A percentile compares a stretch with the other conserved stretches of the same genome.
Evolutionary conservation across 192 early-diverging fungal species (phyloP).

Genomic region (Phlyctochytrium planicorne): DNA sequence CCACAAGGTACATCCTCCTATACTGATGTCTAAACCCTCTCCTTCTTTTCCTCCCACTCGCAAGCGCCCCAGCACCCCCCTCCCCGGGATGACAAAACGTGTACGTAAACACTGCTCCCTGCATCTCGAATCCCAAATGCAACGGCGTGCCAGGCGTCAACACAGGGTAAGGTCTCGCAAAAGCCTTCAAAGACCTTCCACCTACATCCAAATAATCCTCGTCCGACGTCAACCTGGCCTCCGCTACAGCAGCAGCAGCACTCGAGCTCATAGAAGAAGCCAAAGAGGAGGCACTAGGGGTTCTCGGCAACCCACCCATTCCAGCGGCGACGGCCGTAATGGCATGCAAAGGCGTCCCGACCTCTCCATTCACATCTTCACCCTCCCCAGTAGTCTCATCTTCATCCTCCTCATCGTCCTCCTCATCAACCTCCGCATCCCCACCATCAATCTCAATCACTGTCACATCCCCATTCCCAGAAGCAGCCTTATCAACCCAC

Average conservation of each 20-base stretch:
- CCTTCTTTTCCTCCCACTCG: background rate
- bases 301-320: background rate
- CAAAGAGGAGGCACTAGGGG: background rate
- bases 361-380: background rate
- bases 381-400: background rate
- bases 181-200: slow-evolving; percentile 34
- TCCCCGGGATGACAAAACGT: slow-evolving; percentile 24
- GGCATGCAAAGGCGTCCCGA: background rate
- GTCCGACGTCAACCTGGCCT: background rate
- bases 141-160: slow-evolving; percentile 29
- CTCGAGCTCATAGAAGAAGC: background rate
- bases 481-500: too few relatives aligned
- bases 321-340: too few relatives aligned
- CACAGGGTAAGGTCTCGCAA: slow-evolving; percentile 35
- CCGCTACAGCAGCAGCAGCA: background rate
- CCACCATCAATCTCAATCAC: background rate
- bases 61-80: background rate
- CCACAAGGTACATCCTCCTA: slow-evolving; percentile 2
- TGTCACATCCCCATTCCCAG: too few relatives aligned
- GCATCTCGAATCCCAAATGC: slow-evolving; percentile 26
- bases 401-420: background rate
- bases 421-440: background rate
- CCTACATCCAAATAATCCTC: slow-evolving; percentile 30
- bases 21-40: slow-evolving; percentile 6
- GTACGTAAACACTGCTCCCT: slow-evolving; percentile 22